These are phyloP conservation scores for Myriosclerotinia duriaeana DNA, from an alignment of 2,329 filamentous ascomycete species.

Conservation along the genomic window DNA sequence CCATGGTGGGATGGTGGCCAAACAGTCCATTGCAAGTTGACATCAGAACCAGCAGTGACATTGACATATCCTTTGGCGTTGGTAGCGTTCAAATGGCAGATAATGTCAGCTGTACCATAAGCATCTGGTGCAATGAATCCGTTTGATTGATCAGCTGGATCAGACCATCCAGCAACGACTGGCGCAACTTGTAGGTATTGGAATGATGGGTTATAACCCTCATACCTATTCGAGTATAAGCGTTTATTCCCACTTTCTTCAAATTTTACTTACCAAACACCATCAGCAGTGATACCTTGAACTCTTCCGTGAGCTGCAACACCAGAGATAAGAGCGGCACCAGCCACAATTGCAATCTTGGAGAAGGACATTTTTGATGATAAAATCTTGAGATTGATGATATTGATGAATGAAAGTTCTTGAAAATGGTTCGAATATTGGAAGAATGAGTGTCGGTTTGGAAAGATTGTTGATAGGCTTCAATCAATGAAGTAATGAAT, in stretches of 20 bases:
- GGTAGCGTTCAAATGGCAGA: conserved; percentile 50
- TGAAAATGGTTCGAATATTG: background rate
- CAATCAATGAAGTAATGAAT: conserved; percentile 25
- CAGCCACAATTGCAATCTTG: conserved; percentile 19
- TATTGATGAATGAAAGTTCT: background rate
- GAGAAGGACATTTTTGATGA: conserved; percentile 23
- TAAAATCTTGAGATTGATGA: background rate
- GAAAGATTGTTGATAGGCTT: conserved; percentile 10
- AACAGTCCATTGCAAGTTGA: conserved; percentile 50
- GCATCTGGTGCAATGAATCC: conserved; percentile 51
- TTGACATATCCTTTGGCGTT: conserved; percentile 45
- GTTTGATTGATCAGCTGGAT: conserved; percentile 49
- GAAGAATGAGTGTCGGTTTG: conserved; percentile 6
- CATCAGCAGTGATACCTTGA: conserved; percentile 13
- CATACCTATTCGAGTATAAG: conserved; percentile 13
- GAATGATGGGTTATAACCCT: conserved; percentile 20
- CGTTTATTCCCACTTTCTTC: background rate
- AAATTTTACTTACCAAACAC: conserved; percentile 18
- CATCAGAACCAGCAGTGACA: conserved; percentile 48
- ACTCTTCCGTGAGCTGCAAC: conserved; percentile 21
- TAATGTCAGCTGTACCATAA: conserved; percentile 47
- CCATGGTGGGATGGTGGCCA: conserved; percentile 52
- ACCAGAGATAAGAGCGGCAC: conserved; percentile 18
- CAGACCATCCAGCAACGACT: conserved; percentile 54
- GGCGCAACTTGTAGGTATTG: conserved; percentile 37